Conservation (phyloP, 768 basidiomycete species). For the Paxillus ammoniavirescens region DNA sequence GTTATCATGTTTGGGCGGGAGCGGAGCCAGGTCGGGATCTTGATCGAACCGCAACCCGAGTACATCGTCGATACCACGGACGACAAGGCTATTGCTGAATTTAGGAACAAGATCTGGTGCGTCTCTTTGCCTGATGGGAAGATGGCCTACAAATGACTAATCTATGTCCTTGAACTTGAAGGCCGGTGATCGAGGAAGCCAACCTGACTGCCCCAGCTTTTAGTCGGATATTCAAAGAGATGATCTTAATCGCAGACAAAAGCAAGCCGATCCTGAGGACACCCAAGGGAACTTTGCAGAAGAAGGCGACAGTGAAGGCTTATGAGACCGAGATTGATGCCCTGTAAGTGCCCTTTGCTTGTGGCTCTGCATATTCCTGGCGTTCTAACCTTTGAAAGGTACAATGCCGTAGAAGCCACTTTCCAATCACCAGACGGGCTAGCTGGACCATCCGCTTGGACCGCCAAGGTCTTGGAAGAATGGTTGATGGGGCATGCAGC, state of each 20-base stretch:
- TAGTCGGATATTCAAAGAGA: conserved; percentile 47
- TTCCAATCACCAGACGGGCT: background rate
- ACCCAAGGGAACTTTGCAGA: conserved; percentile 26
- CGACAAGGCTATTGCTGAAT: conserved; percentile 5
- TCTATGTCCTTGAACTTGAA: conserved; percentile 6
- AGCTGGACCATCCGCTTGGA: conserved; percentile 5
- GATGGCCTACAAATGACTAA: too few species aligned
- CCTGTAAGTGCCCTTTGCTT: conserved; percentile 14
- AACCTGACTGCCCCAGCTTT: conserved; percentile 38
- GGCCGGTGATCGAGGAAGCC: conserved; percentile 40
- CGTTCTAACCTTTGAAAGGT: background rate
- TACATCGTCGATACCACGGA: conserved; percentile 7
- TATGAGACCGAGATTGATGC: conserved; percentile 26
- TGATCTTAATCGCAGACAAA: conserved; percentile 43
- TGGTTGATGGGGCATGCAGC: conserved; percentile 11
- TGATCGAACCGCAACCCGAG: conserved; percentile 26
- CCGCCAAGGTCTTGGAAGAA: background rate
- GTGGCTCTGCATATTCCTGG: background rate
- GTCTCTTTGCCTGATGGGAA: background rate
- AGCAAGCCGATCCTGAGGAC: conserved; percentile 42
- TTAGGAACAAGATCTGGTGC: conserved; percentile 24
- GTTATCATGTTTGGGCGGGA: conserved; percentile 32
- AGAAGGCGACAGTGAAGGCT: conserved; percentile 13
- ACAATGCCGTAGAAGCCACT: conserved; percentile 3
- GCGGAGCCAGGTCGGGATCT: conserved; percentile 26